These are phyloP conservation scores for Ephemerocybe angulata DNA, from an alignment of 768 basidiomycete species.

Conservation along the genomic window DNA sequence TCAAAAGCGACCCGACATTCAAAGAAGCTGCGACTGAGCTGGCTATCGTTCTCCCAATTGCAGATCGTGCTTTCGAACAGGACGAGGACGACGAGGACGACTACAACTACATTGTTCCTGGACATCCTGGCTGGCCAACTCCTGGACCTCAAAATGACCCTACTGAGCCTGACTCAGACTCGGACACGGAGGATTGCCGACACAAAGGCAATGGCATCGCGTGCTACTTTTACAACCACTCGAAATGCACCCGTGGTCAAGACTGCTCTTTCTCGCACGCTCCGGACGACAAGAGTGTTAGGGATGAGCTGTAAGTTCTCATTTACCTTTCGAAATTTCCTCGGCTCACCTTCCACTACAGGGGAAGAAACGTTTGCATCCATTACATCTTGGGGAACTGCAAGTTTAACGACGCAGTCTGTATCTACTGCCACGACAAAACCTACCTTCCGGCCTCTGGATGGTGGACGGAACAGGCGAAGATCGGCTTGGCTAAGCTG, in stretches of 20 bases:
- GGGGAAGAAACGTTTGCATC: constrained; percentile 48
- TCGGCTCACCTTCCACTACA: constrained; percentile 13
- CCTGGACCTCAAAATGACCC: constrained; percentile 25
- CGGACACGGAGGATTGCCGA: constrained; percentile 52
- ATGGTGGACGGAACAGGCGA: constrained; percentile 32
- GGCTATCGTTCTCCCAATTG: constrained; percentile 18
- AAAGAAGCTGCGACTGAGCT: constrained; percentile 26
- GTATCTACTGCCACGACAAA: constrained; percentile 41
- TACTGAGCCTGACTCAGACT: constrained; percentile 38
- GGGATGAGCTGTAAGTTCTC: constrained; percentile 48
- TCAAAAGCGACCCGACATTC: constrained; percentile 27
- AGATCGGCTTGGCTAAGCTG: background rate
- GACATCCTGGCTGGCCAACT: constrained; percentile 1
- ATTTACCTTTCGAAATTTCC: background rate
- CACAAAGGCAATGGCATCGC: constrained; percentile 50
- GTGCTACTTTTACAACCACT: constrained; percentile 56
- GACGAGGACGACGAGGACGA: constrained; percentile 19
- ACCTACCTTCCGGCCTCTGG: constrained; percentile 33
- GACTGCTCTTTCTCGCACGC: constrained; percentile 49
- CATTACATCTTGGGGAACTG: constrained; percentile 38
- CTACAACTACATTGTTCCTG: constrained; percentile 33
- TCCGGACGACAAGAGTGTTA: constrained; percentile 51
- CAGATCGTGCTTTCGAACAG: constrained; percentile 12
- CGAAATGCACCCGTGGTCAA: constrained; percentile 41
- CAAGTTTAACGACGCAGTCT: constrained; percentile 33